Percentiles rank a stretch among this genome's conserved stretches.
Evolutionary conservation across 139 green algal genomes (phyloP).

Genomic region (Tetratostichococcus sp.): DNA sequence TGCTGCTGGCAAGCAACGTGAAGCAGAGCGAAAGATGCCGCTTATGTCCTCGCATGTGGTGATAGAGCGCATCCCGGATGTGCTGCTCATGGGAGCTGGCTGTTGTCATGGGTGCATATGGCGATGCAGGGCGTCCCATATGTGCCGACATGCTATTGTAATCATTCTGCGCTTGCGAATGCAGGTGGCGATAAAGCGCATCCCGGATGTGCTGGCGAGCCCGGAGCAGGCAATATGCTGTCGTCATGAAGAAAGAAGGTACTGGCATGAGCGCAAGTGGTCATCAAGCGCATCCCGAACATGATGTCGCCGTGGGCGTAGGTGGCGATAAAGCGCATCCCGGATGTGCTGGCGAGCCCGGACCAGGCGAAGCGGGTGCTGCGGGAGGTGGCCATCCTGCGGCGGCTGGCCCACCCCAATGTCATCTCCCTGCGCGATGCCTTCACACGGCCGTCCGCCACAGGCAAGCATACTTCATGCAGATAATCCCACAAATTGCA

Average conservation of each 20-base stretch:
- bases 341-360: conserved; percentile 66
- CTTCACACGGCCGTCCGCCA: conserved; percentile 63
- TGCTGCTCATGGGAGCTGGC: no score
- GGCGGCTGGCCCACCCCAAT: conserved; percentile 77
- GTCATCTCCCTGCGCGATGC: conserved; percentile 70
- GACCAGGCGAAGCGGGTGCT: conserved; percentile 81
- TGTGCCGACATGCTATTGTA: no score
- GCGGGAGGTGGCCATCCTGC: conserved; percentile 87
- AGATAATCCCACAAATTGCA: no score
- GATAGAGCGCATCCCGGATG: no score
- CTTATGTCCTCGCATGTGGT: no score
- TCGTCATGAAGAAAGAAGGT: no score
- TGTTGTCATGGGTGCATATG: no score
- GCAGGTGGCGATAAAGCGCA: conserved; percentile 78
- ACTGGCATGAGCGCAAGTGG: no score
- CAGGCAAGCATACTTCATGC: conserved; percentile 14
- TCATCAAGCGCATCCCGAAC: conserved; percentile 77
- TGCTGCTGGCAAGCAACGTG: no score
- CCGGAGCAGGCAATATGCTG: conserved; percentile 74
- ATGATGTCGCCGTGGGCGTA: conserved; percentile 54
- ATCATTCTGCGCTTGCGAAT: no score
- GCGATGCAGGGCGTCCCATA: no score
- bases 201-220: conserved; percentile 73
- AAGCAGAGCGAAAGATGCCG: no score
- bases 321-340: conserved; percentile 80